phyloP scores from a whole-genome alignment of 768 basidiomycete genomes.

The Paxillus involutus region DNA sequence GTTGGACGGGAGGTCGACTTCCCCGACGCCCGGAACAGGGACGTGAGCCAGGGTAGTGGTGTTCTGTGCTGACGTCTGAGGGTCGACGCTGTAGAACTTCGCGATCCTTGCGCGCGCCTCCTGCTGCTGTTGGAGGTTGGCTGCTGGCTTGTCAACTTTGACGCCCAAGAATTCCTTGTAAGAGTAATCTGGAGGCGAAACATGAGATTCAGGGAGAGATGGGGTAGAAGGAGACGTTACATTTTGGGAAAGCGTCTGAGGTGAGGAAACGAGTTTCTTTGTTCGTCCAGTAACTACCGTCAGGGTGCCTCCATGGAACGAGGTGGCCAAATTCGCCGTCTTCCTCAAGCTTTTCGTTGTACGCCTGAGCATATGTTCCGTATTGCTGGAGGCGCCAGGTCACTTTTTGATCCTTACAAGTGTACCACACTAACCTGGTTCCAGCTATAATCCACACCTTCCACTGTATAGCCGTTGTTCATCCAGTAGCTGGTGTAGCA shows the following conservation, averaged over 20 bases:
- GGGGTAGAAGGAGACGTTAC: conserved; percentile 3
- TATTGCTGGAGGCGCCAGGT: conserved; percentile 4
- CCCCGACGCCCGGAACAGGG: conserved; percentile 7
- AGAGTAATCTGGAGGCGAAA: conserved; percentile 21
- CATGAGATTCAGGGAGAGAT: neutral
- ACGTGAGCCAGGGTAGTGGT: conserved; percentile 14
- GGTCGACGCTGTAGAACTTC: conserved; percentile 24
- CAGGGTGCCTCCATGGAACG: conserved; percentile 21
- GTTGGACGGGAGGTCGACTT: conserved; percentile 10
- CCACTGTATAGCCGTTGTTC: conserved; percentile 18
- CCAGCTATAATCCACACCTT: conserved; percentile 15
- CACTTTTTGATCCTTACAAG: neutral
- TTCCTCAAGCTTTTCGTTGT: neutral
- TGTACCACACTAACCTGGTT: conserved; percentile 16
- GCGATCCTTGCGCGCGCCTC: conserved; percentile 21
- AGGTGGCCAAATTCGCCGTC: neutral
- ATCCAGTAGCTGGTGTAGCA: conserved; percentile 29
- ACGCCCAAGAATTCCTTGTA: conserved; percentile 25
- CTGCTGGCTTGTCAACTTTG: conserved; percentile 22
- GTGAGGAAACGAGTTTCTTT: conserved; percentile 23
- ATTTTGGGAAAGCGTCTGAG: conserved; percentile 18
- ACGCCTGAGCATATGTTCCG: conserved; percentile 22
- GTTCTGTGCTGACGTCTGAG: conserved; percentile 4
- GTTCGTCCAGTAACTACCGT: conserved; percentile 25
- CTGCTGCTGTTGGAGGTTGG: conserved; percentile 12